Base-by-base conservation (phyloP, 1,284 basidiomycete genomes). In the Thelephora terrestris region DNA sequence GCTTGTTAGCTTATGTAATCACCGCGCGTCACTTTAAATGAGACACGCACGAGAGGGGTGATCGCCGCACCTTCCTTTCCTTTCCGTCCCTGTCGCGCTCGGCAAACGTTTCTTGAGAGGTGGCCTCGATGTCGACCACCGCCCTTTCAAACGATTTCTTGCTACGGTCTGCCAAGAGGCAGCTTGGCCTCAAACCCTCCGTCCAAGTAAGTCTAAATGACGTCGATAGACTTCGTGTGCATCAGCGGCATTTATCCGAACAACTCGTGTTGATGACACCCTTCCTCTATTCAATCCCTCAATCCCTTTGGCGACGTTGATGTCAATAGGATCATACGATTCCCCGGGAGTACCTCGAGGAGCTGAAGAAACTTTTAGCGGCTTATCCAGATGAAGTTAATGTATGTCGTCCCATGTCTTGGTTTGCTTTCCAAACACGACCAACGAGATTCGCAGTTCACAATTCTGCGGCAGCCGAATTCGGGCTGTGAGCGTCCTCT, bases 341-440 rank as follows among this genome's bases (percentile, higher is more conserved):
- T 12, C 68, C 71, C 2, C 42, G 49, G 9, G 53, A 46, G 1
- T 74, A 74, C 53, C 36, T 70, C 5, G 54, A 63, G 12, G 70
- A 71, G 46, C 64, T 75, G 2, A 55, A 57, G 29, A 55, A 52
- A n/a, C 69, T 72, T 53, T 25, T 66, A 9, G 49, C 27, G 0
- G 48, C 68, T 4, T 68, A 62, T 48, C 67, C 69, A 0, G 20
- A 67, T 25, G 71, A 73, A 49, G 62, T 57, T 18, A 61, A 70
- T 21, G 71, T 73, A 50, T 37, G 66, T 59, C 17, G 48, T 32
- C 18, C n/a, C 32, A 32, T 20, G 45, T 40, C 45, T 32, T 46
- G 29, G 12, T 38, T 39, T 9, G 9, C 16, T 18, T 9, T 39
- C 9, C 9, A 39, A 39, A 39, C 35, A 47, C 43, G 37, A 42